Base-by-base conservation (phyloP, 495 filamentous ascomycete genomes). In the Penicillium lagena region DNA sequence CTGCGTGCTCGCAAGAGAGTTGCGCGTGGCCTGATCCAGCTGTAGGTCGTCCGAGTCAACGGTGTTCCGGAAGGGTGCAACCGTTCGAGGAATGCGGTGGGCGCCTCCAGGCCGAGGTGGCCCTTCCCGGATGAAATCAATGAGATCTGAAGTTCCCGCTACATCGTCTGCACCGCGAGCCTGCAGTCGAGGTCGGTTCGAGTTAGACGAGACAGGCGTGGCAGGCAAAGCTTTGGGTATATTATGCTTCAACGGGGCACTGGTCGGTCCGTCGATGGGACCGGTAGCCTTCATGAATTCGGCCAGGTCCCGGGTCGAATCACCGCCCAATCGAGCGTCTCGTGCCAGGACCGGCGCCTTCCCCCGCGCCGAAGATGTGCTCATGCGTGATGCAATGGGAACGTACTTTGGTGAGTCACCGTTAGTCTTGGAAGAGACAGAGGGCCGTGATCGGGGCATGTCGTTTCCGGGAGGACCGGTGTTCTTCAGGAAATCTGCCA, bases 71-170 rank as follows among this genome's bases (percentile, higher is more conserved):
- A 95, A 90, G 12, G 90, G 88, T 11, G 89, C 89, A 29, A 94
- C 86, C 11, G 77, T 76, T n/a, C 84, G 86, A 29, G 89, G 84
- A 51, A 90, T 90, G 29, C 87, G 79, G 39, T 78, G 86, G 42
- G 72, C 58, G 4, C 22, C 22, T 27, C 71, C 70, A 9, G 58
- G 58, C 41, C 64, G 70, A 0, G 82, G 79, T 7, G 91, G 83
- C 1, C 91, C 87, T 62, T 86, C 81, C 39, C 90, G 82, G 42
- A 98, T 90, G 66, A 97, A 97, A 55, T 97, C 89, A 40, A 96
- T 94, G 33, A 98, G 66, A 47, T 95, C 93, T 2, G 84, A 83
- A 37, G 81, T 95, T 52, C 81, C 77, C 37, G 81, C 76, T 27
- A 69, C 68, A 17, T 78, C 72, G 28, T 75, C 68, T n/a, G 89